phyloP scores from a whole-genome alignment of 2,329 filamentous ascomycete genomes.

The Aureobasidium pullulans region DNA sequence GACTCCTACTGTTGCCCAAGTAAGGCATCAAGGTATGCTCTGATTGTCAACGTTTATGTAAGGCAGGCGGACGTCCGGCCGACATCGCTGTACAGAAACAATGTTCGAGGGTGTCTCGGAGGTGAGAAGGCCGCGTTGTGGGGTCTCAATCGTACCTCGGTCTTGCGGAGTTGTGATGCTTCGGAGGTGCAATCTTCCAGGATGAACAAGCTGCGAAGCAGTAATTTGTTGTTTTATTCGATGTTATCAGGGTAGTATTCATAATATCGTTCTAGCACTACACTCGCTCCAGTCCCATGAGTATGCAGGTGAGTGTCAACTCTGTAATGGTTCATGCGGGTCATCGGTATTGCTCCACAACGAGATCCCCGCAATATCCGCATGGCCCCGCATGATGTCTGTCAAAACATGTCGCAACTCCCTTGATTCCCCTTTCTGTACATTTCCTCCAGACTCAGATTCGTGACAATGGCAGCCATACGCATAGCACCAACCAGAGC shows the following conservation, averaged over 20 bases:
- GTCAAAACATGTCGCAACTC: constrained; percentile 6
- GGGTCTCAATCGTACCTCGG: neutral
- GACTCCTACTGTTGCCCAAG: neutral
- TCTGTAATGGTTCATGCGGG: neutral
- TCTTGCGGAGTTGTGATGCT: neutral
- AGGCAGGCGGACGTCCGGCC: neutral
- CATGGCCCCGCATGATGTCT: constrained; percentile 1
- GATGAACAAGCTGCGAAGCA: no score
- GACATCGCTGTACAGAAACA: neutral
- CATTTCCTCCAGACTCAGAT: neutral
- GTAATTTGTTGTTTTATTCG: no score
- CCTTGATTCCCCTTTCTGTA: neutral
- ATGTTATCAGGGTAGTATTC: no score
- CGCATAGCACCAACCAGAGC: constrained; percentile 39
- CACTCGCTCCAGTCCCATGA: neutral
- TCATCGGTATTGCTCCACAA: constrained; percentile 2
- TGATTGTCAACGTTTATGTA: neutral
- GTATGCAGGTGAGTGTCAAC: no score
- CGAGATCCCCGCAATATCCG: constrained; percentile 3
- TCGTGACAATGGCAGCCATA: constrained; percentile 28
- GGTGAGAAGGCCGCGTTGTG: neutral
- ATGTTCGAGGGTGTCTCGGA: neutral
- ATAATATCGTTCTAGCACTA: no score
- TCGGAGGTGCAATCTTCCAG: neutral
- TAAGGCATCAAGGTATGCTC: neutral